Evolutionary conservation across 2,329 filamentous ascomycete genomes (phyloP).

Genomic region (Plectosphaerella cucumerina): DNA sequence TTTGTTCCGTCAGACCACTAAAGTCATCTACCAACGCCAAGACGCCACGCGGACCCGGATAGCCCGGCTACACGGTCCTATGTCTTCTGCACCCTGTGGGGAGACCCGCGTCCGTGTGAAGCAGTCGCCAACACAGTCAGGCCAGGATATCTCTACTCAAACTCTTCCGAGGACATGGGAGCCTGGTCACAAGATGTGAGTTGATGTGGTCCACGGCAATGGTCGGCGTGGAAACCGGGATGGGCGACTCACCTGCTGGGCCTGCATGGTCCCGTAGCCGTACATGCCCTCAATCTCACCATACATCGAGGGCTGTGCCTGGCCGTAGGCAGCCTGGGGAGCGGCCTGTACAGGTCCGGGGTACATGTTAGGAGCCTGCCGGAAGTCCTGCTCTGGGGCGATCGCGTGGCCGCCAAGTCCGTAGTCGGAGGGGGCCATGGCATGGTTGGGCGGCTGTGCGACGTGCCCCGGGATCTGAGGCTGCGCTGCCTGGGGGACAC

Average conservation of each 20-base stretch:
- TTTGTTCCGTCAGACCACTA: too few species aligned
- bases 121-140: too few species aligned
- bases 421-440: slow-evolving; percentile 58
- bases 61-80: too few species aligned
- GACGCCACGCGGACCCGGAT: neutral
- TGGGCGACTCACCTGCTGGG: slow-evolving; percentile 67
- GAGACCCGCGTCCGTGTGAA: too few species aligned
- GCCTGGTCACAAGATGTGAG: slow-evolving; percentile 23
- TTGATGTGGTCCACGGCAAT: neutral
- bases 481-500: slow-evolving; percentile 19
- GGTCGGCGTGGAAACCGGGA: too few species aligned
- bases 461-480: slow-evolving; percentile 50
- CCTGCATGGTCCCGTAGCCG: slow-evolving; percentile 72
- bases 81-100: too few species aligned
- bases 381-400: slow-evolving; percentile 71
- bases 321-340: slow-evolving; percentile 68
- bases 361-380: slow-evolving; percentile 77
- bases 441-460: slow-evolving; percentile 52
- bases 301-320: slow-evolving; percentile 77
- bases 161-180: slow-evolving; percentile 41
- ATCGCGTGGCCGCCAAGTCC: slow-evolving; percentile 59
- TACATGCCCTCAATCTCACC: slow-evolving; percentile 83
- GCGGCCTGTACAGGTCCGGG: slow-evolving; percentile 72
- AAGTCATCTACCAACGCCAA: neutral
- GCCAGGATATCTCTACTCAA: slow-evolving; percentile 26